Evolutionary conservation across 2,329 filamentous ascomycete genomes (phyloP).

Genomic region (Beauveria bassiana): DNA sequence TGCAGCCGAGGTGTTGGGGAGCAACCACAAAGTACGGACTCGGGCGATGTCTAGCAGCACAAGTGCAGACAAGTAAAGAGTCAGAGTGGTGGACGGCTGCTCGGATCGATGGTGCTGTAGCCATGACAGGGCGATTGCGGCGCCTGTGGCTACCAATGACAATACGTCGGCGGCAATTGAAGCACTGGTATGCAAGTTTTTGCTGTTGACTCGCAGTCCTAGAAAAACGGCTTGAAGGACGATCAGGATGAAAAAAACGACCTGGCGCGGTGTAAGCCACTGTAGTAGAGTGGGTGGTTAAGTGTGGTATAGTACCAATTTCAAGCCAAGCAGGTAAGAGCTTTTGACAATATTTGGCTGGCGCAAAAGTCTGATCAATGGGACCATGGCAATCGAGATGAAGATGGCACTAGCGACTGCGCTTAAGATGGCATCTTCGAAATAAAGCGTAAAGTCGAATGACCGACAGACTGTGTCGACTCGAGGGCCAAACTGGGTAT

Average conservation of each 20-base stretch:
- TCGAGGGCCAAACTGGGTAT: conserved; percentile 3
- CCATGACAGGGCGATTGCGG: not conserved
- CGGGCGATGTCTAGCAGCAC: conserved; percentile 33
- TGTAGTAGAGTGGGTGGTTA: not conserved
- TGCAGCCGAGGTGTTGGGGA: conserved; percentile 14
- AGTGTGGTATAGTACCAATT: not conserved
- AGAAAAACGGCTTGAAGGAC: not conserved
- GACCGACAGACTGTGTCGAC: conserved; percentile 2
- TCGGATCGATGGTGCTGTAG: conserved; percentile 6
- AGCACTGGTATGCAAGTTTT: not conserved
- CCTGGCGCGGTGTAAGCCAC: not conserved
- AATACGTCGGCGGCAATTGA: not conserved
- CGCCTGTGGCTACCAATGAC: not conserved
- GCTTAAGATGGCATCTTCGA: conserved; percentile 2
- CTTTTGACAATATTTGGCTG: not conserved
- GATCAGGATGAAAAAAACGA: not conserved
- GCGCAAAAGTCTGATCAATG: not conserved
- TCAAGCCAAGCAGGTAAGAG: not conserved
- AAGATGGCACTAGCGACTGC: not conserved
- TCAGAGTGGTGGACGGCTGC: conserved; percentile 34
- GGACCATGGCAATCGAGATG: not conserved
- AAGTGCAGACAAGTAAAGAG: conserved; percentile 29
- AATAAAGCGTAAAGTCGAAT: conserved; percentile 7
- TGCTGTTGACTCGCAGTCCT: not conserved
- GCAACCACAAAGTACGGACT: conserved; percentile 30